Evolutionary conservation across 2,329 filamentous ascomycete genomes (phyloP), one percentile per base, ranked within the genome.

Genomic region (Biscogniauxia marginata): DNA sequence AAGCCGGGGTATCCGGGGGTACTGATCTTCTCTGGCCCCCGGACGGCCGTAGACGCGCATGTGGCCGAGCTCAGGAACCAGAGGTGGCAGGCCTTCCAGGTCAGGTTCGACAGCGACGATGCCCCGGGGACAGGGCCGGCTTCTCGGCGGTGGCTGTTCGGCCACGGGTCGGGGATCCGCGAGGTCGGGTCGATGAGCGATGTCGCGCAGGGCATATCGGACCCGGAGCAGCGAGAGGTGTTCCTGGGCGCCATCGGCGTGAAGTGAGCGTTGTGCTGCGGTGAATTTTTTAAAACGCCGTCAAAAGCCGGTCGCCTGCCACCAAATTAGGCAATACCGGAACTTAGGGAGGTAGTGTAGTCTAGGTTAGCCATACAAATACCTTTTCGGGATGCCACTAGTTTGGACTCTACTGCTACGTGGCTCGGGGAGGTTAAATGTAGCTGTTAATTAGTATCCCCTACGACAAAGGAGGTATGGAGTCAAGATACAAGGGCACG

Each of bases 1-100:
- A 66, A 63, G 46, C 64, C 62, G 9, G 62, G 63, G 8, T 60
- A 65, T 39, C 62, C 62, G 4, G 63, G 63, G 2, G 57, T 64
- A 3, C 24, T 63, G 23, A 19, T 64, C 2, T 65, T 58, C 49
- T 63, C 62, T 11, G 63, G 62, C 16, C 55, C 54, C 43, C 50
- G 53, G 23, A 19, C 23, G 7, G 55, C 56, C 1, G 54, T 63
- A 9, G 57, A 60, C 34, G 51, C 58, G 8, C 63, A 64, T 19
- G 54, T 64, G 3, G 9, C 44, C 9, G 59, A 65, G 45, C 39
- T 64, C 13, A 48, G 63, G 20, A 57, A 44, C 19, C 61, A 65
- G 22, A 57, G 50, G 22, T 65, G 64, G 61, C 62, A 63, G 52
- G 63, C 62, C 7, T 65, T 66, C 25, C 61, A 66, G 55, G 45